phyloP scores from a whole-genome alignment of 208 protist species.

The Tritrichomonas musculus region DNA sequence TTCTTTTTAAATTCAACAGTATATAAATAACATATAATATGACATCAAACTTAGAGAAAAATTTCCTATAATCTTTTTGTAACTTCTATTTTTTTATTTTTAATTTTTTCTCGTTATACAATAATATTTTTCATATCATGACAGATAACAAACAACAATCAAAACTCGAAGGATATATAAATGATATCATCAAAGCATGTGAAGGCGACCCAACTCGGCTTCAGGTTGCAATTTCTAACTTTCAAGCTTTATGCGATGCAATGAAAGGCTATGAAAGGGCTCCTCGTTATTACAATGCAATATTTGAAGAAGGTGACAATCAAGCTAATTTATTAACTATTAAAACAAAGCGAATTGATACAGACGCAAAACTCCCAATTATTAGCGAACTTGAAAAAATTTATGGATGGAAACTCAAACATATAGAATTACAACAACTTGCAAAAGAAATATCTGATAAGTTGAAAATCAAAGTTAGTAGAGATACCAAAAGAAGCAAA shows the following conservation, averaged over 20 bases:
- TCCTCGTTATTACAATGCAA: not conserved
- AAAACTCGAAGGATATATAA: not conserved
- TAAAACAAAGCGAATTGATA: no score
- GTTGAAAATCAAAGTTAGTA: not conserved
- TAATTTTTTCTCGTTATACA: no score
- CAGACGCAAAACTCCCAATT: not conserved
- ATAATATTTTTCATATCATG: not conserved
- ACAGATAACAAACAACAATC: not conserved
- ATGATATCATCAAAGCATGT: not conserved
- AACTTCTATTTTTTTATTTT: no score
- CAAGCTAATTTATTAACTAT: not conserved
- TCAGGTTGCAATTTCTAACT: not conserved
- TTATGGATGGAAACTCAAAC: not conserved
- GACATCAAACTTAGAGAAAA: no score
- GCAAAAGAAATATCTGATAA: not conserved
- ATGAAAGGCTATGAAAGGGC: not conserved
- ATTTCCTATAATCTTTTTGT: no score
- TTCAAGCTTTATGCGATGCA: not conserved
- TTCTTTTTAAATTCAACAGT: no score
- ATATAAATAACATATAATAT: no score
- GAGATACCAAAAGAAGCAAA: conserved; percentile 29
- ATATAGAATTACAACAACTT: not conserved
- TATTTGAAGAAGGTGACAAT: not conserved
- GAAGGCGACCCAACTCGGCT: not conserved
- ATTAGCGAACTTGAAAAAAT: not conserved